Base-by-base conservation (phyloP, 2,329 filamentous ascomycete species). In the Thielaviopsis punctulata region DNA sequence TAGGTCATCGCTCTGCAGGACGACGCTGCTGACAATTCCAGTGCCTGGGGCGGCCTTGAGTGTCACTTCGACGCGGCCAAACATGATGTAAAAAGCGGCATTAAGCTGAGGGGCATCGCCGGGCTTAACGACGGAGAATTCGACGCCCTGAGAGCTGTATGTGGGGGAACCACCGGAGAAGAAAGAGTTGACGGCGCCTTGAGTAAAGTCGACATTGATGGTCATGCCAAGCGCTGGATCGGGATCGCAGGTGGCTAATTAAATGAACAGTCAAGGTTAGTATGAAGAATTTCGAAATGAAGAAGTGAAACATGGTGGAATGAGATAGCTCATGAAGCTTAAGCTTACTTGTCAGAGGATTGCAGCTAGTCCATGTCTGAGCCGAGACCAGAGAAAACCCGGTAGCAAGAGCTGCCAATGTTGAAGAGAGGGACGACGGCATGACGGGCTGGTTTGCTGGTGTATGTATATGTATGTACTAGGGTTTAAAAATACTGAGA, bases 51-150 rank as follows among this genome's bases (percentile, higher is more conserved):
- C 88, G 23, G 86, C 80, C 68, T 90, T 89, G 71, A 95, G 75
- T 27, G 79, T 82, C 59, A 89, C 78, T 58, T 94, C 84, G 62
- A 95, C 85, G 57, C 82, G 84, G 59, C 92, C 92, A 65, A 95
- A 98, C 92, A 98, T 96, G 70, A 98, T 95, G 73, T 95, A 96
- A 77, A 94, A 96, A 61, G 92, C 79, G 56, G 88, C 94, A 58
- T 76, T 76, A 56, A 98, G 77, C 64, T 90, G 84, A 0, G 92
- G 92, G 2, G 87, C 78, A 63, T 98, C 86, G 53, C 90, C 89
- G 49, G 80, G 73, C 62, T 80, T 70, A 50, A 78, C 68, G 50
- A 98, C 82, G 23, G 86, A 88, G 64, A 98, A 93, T 15, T 77
- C 77, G 23, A 77, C 89, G 55, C 92, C 92, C 63, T 89, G 76